These are phyloP conservation scores for Antitrichia curtipendula DNA, from an alignment of 225 moss, liverwort and hornwort genomes.

Conservation along the genomic window DNA sequence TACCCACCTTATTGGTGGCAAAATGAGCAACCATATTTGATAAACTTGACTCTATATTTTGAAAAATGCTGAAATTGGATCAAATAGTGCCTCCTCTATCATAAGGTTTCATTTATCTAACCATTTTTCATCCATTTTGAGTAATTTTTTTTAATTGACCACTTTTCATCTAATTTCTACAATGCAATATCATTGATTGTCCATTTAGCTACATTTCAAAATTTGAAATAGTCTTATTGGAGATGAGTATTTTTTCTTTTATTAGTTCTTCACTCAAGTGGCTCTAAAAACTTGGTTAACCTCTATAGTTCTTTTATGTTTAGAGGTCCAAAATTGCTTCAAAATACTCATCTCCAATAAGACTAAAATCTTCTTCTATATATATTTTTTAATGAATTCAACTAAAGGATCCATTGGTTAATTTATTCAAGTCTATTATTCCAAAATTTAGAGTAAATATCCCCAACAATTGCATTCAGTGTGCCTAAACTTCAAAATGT, in stretches of 20 bases:
- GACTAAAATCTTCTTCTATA: neutral
- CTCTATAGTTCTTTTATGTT: too few species aligned
- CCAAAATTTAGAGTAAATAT: too few species aligned
- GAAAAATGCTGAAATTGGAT: neutral
- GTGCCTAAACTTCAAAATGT: too few species aligned
- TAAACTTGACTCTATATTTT: neutral
- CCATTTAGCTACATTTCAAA: neutral
- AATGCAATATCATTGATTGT: neutral
- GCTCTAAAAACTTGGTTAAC: neutral
- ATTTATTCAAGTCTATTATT: too few species aligned
- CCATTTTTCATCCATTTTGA: neutral
- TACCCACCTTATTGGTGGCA: rapidly evolving
- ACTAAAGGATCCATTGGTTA: rapidly evolving
- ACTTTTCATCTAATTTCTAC: neutral
- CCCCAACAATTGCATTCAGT: too few species aligned
- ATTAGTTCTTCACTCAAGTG: neutral
- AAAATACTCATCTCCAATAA: too few species aligned
- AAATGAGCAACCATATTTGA: neutral
- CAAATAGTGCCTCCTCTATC: neutral
- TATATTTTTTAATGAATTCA: too few species aligned
- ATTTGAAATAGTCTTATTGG: too few species aligned
- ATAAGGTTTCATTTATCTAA: neutral
- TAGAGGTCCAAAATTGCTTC: neutral
- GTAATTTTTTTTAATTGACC: neutral
- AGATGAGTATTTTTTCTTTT: too few species aligned